phyloP scores from a whole-genome alignment of 2,329 filamentous ascomycete species.

The Microcyclospora tardicrescens region DNA sequence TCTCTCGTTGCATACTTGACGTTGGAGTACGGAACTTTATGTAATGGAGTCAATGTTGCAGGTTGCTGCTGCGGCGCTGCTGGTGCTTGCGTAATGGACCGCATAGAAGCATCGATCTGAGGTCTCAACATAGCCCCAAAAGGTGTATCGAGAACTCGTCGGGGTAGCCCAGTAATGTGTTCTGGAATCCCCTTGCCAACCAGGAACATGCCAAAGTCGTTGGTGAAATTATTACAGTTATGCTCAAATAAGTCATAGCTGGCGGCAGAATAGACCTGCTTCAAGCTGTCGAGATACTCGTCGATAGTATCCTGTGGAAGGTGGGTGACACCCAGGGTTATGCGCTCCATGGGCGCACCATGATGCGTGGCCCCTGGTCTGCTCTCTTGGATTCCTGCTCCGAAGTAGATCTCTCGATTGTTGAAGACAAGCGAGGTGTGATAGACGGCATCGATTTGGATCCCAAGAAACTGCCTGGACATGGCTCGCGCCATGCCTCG shows the following conservation, averaged over 20 bases:
- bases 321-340: conserved; percentile 63
- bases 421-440: conserved; percentile 82
- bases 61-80: conserved; percentile 25
- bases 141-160: conserved; percentile 72
- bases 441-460: conserved; percentile 80
- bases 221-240: conserved; percentile 87
- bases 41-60: no score
- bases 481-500: conserved; percentile 34
- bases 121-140: conserved; percentile 81
- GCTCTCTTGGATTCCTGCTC: conserved; percentile 73
- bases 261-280: conserved; percentile 61
- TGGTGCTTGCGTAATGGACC: conserved; percentile 48
- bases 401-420: conserved; percentile 82
- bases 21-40: conserved; percentile 8
- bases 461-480: conserved; percentile 47
- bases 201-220: conserved; percentile 81
- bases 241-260: conserved; percentile 81
- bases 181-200: conserved; percentile 78
- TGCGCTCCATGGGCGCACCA: conserved; percentile 64
- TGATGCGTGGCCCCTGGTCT: conserved; percentile 74
- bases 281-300: conserved; percentile 77
- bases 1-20: neutral
- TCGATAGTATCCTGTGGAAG: conserved; percentile 69
- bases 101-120: conserved; percentile 54
- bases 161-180: conserved; percentile 73